Conservation (phyloP, 208 protist species). For the Leishmania martiniquensis region DNA sequence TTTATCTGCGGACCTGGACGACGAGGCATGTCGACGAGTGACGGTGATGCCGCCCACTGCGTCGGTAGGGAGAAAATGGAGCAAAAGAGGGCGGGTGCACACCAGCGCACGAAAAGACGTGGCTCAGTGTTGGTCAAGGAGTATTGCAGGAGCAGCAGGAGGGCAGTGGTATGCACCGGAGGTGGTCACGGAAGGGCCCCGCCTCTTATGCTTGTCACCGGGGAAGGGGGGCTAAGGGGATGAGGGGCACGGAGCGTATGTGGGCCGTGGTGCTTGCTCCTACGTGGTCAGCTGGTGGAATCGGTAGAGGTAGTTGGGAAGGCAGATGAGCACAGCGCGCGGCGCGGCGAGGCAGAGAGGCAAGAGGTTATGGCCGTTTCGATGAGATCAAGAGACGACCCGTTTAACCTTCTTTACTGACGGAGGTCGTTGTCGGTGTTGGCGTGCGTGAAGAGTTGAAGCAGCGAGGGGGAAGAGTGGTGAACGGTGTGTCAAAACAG, state of each 20-base stretch:
- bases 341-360: neutral
- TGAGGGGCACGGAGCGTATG: neutral
- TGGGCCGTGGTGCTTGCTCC: too few relatives aligned
- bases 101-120: neutral
- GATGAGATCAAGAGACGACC: neutral
- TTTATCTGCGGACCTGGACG: conserved; percentile 33
- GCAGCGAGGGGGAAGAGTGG: neutral
- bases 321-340: neutral
- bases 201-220: neutral
- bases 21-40: conserved; percentile 9
- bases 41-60: neutral
- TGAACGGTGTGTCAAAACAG: too few relatives aligned
- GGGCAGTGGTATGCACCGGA: neutral
- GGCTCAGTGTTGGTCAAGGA: neutral
- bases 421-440: neutral
- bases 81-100: too few relatives aligned
- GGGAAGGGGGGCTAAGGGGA: neutral
- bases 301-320: neutral
- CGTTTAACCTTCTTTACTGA: neutral
- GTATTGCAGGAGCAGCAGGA: neutral
- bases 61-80: neutral
- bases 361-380: neutral
- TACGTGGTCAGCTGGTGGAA: neutral
- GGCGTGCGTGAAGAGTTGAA: neutral
- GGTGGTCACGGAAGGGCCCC: neutral